phyloP scores from a whole-genome alignment of 129 eudicot species.

The Centaurea solstitialis region DNA sequence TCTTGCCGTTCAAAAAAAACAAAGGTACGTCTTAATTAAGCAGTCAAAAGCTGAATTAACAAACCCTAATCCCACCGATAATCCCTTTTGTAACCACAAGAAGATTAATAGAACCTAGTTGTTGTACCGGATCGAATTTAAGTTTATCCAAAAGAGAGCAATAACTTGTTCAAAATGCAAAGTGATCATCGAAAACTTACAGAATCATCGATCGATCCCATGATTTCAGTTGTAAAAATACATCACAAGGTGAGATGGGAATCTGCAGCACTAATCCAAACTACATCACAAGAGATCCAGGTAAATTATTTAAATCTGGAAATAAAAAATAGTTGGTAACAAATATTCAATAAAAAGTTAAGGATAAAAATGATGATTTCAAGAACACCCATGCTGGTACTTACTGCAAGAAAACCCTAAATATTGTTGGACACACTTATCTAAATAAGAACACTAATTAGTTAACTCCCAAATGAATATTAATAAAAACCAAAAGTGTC shows the following conservation, averaged over 20 bases:
- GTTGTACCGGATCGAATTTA: background rate
- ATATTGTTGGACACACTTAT: conserved; percentile 20
- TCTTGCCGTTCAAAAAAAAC: too few relatives aligned
- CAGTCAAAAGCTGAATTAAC: background rate
- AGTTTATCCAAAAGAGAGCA: background rate
- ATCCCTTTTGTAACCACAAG: background rate
- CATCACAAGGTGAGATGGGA: background rate
- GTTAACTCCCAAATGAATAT: conserved; percentile 4
- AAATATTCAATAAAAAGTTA: background rate
- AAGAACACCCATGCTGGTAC: conserved; percentile 23
- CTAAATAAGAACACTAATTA: background rate
- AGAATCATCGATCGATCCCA: background rate
- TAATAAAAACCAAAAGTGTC: conserved; percentile 3
- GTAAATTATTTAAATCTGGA: background rate
- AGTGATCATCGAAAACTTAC: background rate
- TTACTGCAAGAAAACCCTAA: conserved; percentile 28
- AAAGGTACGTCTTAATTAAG: background rate
- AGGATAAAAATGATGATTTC: conserved; percentile 15
- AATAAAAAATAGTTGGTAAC: background rate
- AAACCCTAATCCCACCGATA: background rate
- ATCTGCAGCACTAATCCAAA: background rate
- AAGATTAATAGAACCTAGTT: background rate
- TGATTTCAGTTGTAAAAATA: conserved; percentile 1
- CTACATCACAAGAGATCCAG: background rate
- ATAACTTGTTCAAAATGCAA: background rate